Evolutionary conservation across 1,284 basidiomycete genomes (phyloP), one percentile per base, ranked within the genome.

Genomic region (Entoloma clypeatum): DNA sequence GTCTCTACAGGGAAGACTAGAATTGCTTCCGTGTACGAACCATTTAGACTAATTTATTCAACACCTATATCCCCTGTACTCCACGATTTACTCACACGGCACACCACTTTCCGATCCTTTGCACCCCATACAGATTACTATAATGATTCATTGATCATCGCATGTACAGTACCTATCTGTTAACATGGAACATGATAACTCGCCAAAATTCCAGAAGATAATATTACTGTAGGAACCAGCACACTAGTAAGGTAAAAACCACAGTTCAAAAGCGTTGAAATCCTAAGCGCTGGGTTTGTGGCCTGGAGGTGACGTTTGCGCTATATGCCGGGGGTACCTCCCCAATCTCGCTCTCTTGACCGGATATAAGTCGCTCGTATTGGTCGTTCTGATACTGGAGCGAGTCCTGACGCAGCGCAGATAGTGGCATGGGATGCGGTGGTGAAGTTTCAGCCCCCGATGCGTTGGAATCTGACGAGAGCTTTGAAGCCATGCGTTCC

Each of bases 281-380:
- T 26, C 7, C 19, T 28, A 25, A 18, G n/a, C n/a, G n/a, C n/a
- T n/a, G n/a, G n/a, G n/a, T n/a, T n/a, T n/a, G n/a, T n/a, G n/a
- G n/a, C n/a, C n/a, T n/a, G n/a, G n/a, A n/a, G n/a, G n/a, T n/a
- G n/a, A n/a, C n/a, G n/a, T n/a, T n/a, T n/a, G n/a, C n/a, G n/a
- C n/a, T 57, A 51, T 74, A 74, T 7, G 65, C 61, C 3, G 72
- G 72, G 11, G 72, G 72, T 2, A 61, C 61, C 51, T 75, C 71
- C 1, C 72, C 72, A 14, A 59, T 53, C 45, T 71, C 71, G 34
- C 60, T 71, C 44, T 69, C 69, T 48, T 67, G 68, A 13, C 72
- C 72, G 4, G 71, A 66, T 25, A 75, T 61, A 19, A 75, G 58
- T n/a, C 68, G 59, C 51, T 72, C 71, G 38, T 79, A 85, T 49